Percentiles rank a stretch among this genome's conserved stretches.
These are phyloP conservation scores for Plectosphaerella cucumerina DNA, from an alignment of 2,329 filamentous ascomycete genomes.

Conservation along the genomic window DNA sequence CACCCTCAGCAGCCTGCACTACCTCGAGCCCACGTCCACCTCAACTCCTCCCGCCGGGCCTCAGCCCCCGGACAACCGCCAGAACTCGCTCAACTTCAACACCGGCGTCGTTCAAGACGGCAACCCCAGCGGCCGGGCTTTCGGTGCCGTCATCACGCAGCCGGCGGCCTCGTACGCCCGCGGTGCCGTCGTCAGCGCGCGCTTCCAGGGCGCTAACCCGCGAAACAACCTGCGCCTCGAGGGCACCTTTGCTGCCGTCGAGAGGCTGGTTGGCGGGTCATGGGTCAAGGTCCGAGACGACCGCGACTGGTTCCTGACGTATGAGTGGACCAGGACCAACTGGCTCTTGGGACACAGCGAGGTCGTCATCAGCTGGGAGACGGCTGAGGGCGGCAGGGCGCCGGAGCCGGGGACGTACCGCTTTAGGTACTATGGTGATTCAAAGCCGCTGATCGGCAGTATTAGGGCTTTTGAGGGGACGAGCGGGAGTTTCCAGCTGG, in stretches of 20 bases:
- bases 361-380: constrained; percentile 78
- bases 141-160: constrained; percentile 62
- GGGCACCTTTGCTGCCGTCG: constrained; percentile 72
- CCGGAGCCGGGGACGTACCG: constrained; percentile 66
- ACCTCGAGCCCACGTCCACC: constrained; percentile 50
- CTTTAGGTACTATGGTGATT: constrained; percentile 79
- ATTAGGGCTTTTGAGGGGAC: constrained; percentile 68
- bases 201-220: constrained; percentile 84
- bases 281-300: constrained; percentile 73
- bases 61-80: constrained; percentile 72
- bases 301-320: constrained; percentile 78
- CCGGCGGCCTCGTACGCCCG: constrained; percentile 49
- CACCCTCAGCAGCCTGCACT: constrained; percentile 67
- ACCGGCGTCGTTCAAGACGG: constrained; percentile 72
- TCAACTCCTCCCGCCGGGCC: constrained; percentile 48
- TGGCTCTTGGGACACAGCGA: constrained; percentile 69
- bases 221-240: constrained; percentile 81
- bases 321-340: constrained; percentile 71
- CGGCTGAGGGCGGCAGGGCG: constrained; percentile 39
- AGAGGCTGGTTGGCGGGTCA: constrained; percentile 44
- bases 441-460: constrained; percentile 58
- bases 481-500: constrained; percentile 49
- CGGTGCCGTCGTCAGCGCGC: constrained; percentile 60
- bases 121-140: constrained; percentile 59
- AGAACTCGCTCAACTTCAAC: constrained; percentile 76